Percentiles rank a stretch among this genome's conserved stretches.
Evolutionary conservation across 352 stramenopile genomes (phyloP).

Genomic region (Blastocystis sp.): DNA sequence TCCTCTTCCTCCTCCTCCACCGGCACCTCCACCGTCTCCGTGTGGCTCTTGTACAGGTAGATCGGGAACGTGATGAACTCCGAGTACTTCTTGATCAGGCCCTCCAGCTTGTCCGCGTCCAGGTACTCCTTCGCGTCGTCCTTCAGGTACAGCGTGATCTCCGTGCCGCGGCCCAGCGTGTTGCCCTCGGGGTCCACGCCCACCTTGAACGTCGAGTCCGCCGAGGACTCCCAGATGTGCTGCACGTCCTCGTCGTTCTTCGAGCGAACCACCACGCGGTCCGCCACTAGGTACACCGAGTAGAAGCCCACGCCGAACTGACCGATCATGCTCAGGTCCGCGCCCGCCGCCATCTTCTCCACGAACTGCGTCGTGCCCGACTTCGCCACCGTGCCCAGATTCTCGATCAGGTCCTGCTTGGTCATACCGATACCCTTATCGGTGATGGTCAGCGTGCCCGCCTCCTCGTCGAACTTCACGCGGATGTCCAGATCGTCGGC

Average conservation of each 20-base stretch:
- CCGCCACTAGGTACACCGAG: constrained; percentile 93
- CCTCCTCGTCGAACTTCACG: constrained; percentile 90
- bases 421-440: constrained; percentile 82
- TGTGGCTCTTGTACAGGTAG: constrained; percentile 89
- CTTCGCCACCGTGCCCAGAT: constrained; percentile 94
- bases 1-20: constrained; percentile 78
- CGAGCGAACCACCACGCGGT: constrained; percentile 88
- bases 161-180: constrained; percentile 77
- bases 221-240: constrained; percentile 96
- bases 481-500: constrained; percentile 88
- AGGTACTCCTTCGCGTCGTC: constrained; percentile 93
- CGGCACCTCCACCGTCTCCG: constrained; percentile 84
- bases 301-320: constrained; percentile 80
- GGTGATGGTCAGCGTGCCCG: constrained; percentile 91
- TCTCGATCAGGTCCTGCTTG: constrained; percentile 86
- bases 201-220: constrained; percentile 91
- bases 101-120: constrained; percentile 76
- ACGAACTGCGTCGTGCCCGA: constrained; percentile 96
- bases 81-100: constrained; percentile 87
- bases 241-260: constrained; percentile 95
- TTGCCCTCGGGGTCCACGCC: constrained; percentile 89
- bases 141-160: constrained; percentile 96
- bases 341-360: constrained; percentile 85
- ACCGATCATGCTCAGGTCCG: constrained; percentile 90
- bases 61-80: constrained; percentile 99